Base-by-base conservation (phyloP, 75 land plant species). In the Larix kaempferi region DNA sequence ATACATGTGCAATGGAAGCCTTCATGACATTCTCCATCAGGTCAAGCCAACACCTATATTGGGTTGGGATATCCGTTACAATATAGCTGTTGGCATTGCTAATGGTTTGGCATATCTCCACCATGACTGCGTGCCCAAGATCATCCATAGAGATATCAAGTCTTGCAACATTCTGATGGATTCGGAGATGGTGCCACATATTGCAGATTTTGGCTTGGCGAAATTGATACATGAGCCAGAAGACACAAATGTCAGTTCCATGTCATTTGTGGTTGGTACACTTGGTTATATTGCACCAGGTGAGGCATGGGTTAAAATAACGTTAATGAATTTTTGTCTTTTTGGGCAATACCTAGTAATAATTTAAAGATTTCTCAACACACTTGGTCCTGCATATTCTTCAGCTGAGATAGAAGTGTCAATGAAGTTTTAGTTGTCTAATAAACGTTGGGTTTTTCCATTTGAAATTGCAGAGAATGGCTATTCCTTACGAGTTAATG, bases 221-320 rank as follows among this genome's bases (percentile, higher is more conserved):
- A 79, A 77, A 41, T 72, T 87, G 74, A 75, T 87, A 39, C 60
- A 37, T 58, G 82, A 65, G 19, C 66, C 33, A 19, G 74, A 71
- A 76, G 82, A 67, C 63, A 57, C 29, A n/a, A 77, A 78, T 59
- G 54, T 78, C 2, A 82, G 76, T 80, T 77, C 82, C 57, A 75
- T 77, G 71, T 85, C 87, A 55, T 29, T 73, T 41, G 54, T 87
- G 6, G 80, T 85, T 3, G 91, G 91, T 54, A 87, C 91, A 7
- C 82, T 85, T 60, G 89, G 91, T 21, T 89, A 89, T 74, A 88
- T 89, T 17, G 86, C 91, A 37, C 91, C 89, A 74, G 91, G 88
- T 86, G 37, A 69, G 78, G 64, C 58, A 39, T 78, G 26, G n/a
- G 27, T 74, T 33, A 19, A 6, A 66, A 66, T 35, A 29, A 66